Percentiles rank a stretch among this genome's conserved stretches.
phyloP scores from a whole-genome alignment of 192 early-diverging fungal genomes.

The Globomyces pollinis-pini region DNA sequence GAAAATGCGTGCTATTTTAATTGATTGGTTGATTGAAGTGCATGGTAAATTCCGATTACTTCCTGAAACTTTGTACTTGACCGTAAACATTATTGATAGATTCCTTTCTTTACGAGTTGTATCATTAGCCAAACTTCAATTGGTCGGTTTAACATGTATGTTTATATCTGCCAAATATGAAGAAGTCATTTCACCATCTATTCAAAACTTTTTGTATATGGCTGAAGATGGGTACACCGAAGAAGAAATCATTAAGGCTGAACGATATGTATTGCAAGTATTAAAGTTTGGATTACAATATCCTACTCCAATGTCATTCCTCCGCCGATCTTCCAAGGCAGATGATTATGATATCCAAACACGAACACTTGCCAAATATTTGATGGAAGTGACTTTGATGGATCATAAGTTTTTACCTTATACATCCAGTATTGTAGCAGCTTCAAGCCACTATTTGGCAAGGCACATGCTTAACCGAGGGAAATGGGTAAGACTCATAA shows the following conservation, averaged over 20 bases:
- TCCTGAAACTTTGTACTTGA: constrained; percentile 88
- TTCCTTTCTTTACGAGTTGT: constrained; percentile 84
- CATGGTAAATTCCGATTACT: constrained; percentile 85
- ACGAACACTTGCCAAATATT: constrained; percentile 87
- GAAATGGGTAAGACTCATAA: constrained; percentile 56
- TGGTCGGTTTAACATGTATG: constrained; percentile 85
- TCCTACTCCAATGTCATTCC: constrained; percentile 87
- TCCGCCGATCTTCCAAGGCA: constrained; percentile 80
- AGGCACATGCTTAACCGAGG: constrained; percentile 68
- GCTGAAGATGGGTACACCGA: constrained; percentile 66
- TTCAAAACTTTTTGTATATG: constrained; percentile 81
- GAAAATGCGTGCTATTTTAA: constrained; percentile 87
- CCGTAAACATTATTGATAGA: constrained; percentile 92
- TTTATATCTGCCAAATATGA: constrained; percentile 95
- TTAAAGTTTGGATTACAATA: constrained; percentile 83
- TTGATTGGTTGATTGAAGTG: constrained; percentile 93
- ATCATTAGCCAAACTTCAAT: constrained; percentile 79
- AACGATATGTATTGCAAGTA: constrained; percentile 82
- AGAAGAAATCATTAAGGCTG: constrained; percentile 83
- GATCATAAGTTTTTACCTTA: constrained; percentile 71
- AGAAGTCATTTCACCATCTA: constrained; percentile 76
- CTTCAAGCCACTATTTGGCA: constrained; percentile 71
- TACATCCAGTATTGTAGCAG: constrained; percentile 69
- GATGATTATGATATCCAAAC: constrained; percentile 86
- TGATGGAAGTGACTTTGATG: constrained; percentile 88